Evolutionary conservation across 176 grass and related monocot species (phyloP).

Genomic region (Zea luxurians): DNA sequence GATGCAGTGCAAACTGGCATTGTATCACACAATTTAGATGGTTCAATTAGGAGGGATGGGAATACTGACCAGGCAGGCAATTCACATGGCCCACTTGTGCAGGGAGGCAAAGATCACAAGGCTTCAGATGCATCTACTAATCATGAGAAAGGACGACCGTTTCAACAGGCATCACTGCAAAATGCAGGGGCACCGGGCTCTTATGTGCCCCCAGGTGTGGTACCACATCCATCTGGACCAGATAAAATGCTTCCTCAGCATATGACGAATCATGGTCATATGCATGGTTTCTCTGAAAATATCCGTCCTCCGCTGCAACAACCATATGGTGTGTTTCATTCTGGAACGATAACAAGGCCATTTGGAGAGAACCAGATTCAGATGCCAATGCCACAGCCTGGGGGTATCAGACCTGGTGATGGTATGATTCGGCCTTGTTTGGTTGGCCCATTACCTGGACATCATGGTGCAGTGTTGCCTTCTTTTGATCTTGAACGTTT

Average conservation of each 20-base stretch:
- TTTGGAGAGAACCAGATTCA: conserved; percentile 38
- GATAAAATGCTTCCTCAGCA: conserved; percentile 50
- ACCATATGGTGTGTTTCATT: conserved; percentile 42
- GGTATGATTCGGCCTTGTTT: conserved; percentile 42
- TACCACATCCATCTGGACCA: conserved; percentile 34
- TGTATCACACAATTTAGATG: conserved; percentile 32
- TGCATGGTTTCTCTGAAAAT: conserved; percentile 47
- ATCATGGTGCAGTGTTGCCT: conserved; percentile 43
- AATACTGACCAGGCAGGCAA: conserved; percentile 36
- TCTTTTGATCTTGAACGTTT: conserved; percentile 57
- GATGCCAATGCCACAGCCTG: conserved; percentile 35
- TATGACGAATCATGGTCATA: conserved; percentile 40
- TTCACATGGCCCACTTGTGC: conserved; percentile 30
- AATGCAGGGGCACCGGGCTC: conserved; percentile 34
- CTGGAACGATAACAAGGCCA: conserved; percentile 41
- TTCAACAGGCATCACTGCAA: conserved; percentile 41
- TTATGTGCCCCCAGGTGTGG: conserved; percentile 34
- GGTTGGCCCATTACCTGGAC: conserved; percentile 43
- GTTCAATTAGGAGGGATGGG: conserved; percentile 37
- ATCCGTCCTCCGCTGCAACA: conserved; percentile 33
- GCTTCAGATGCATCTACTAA: conserved; percentile 27
- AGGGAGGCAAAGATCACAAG: conserved; percentile 34
- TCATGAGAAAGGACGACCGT: conserved; percentile 43
- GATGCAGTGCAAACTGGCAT: conserved; percentile 27
- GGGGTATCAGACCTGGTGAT: conserved; percentile 40